These are phyloP conservation scores for Stemphylium vesicarium DNA, from an alignment of 2,329 filamentous ascomycete genomes.

Conservation along the genomic window DNA sequence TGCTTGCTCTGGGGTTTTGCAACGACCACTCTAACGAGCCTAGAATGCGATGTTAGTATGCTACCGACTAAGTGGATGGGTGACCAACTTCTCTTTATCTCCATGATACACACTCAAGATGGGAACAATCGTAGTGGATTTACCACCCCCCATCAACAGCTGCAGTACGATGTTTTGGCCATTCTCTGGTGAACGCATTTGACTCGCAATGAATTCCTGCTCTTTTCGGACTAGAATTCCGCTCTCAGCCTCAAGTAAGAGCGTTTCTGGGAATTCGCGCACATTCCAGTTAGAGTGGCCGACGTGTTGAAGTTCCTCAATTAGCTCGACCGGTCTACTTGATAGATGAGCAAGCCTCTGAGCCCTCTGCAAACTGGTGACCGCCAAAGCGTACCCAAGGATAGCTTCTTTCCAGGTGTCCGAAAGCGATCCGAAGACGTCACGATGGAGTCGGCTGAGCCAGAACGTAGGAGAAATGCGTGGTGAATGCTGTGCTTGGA, in stretches of 20 bases:
- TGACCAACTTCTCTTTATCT: constrained; percentile 49
- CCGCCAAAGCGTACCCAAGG: constrained; percentile 33
- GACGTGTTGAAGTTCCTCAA: constrained; percentile 52
- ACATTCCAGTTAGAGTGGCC: constrained; percentile 66
- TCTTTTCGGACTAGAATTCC: constrained; percentile 65
- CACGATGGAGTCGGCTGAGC: constrained; percentile 30
- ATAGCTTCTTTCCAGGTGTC: constrained; percentile 30
- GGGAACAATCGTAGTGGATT: constrained; percentile 41
- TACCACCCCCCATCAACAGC: constrained; percentile 47
- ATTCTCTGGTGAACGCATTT: constrained; percentile 57
- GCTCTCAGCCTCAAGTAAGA: constrained; percentile 70
- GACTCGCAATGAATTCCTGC: constrained; percentile 63
- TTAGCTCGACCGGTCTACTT: constrained; percentile 26
- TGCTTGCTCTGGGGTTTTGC: constrained; percentile 67
- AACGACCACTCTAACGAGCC: constrained; percentile 65
- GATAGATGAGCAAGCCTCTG: constrained; percentile 26
- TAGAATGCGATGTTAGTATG: constrained; percentile 16
- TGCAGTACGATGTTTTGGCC: constrained; percentile 38
- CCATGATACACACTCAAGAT: constrained; percentile 53
- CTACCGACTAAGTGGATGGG: neutral
- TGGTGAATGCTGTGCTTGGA: constrained; percentile 15
- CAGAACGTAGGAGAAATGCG: constrained; percentile 33
- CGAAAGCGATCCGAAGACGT: constrained; percentile 22
- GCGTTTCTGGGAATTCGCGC: constrained; percentile 60
- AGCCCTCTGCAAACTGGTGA: constrained; percentile 41